Base-by-base conservation (phyloP, 2,329 filamentous ascomycete species). In the Herpotrichia juniperi region DNA sequence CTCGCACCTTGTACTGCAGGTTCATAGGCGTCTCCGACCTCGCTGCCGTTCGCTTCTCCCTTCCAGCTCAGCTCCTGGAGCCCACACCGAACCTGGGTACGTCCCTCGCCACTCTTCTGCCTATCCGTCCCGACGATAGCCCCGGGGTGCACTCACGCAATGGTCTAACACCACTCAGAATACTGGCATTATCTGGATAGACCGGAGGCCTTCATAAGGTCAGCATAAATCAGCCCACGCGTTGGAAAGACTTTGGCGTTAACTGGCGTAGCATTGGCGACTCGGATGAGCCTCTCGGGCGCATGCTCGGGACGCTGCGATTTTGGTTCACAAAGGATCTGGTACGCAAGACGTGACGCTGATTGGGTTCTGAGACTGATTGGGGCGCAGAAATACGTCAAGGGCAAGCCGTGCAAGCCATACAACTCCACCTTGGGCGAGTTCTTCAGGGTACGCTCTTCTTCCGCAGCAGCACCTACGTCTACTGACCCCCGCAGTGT, bases 301-400 rank as follows among this genome's bases (percentile, higher is more conserved):
- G 94, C 63, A 97, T 97, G 90, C 84, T 99, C 46, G 93, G 93
- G 68, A 91, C 96, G 25, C 77, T 97, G 64, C 87, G 93, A 54
- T 99, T 97, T 77, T 99, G 94, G 94, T 96, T 97, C 68, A 97
- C 94, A 57, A 99, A 99, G 75, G 94, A 99, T 74, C 75, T 99
- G 75, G 83, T 86, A 78, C 61, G 71, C 71, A 60, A 37, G 50
- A 19, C n/a, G 9, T 21, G 22, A 19, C 21, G 22, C 17, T 28
- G 11, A 32, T 25, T 28, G 30, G 14, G 11, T 30, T 8, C 24
- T 32, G 39, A 43, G 47, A 51, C 59, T 63, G 61, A 67, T 66
- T 39, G 22, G n/a, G 14, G 39, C 46, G 37, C 53, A 87, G 83
- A 99, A 99, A 84, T 99, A 97, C 69, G 91, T 96, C 73, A 97